phyloP scores from a whole-genome alignment of 495 filamentous ascomycete genomes.

The Penicillium antarcticum region DNA sequence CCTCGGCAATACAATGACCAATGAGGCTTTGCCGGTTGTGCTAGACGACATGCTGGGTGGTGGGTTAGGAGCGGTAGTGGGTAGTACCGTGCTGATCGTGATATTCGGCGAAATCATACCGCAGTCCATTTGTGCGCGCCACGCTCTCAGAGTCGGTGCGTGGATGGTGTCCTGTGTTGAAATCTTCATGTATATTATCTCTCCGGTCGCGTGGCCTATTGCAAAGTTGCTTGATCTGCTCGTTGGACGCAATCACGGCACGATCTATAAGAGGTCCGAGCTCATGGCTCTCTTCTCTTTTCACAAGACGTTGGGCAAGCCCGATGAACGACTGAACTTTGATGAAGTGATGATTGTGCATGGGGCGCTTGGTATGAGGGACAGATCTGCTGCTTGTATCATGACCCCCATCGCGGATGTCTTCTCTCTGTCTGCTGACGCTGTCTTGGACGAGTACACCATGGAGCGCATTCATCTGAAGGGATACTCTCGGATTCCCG shows the following conservation, averaged over 20 bases:
- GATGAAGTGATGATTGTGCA: conserved; percentile 97
- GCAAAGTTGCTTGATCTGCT: conserved; percentile 82
- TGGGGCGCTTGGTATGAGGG: conserved; percentile 90
- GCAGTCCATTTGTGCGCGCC: conserved; percentile 92
- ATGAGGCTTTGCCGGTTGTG: conserved; percentile 92
- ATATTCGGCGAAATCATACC: conserved; percentile 94
- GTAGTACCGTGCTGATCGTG: conserved; percentile 86
- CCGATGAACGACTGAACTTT: conserved; percentile 79
- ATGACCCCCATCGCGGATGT: conserved; percentile 96
- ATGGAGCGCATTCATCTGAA: conserved; percentile 84
- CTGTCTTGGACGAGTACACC: conserved; percentile 77
- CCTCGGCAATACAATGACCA: conserved; percentile 90
- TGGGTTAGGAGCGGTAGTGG: conserved; percentile 86
- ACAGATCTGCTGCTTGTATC: conserved; percentile 82
- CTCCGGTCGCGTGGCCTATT: conserved; percentile 79
- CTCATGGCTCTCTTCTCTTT: conserved; percentile 83
- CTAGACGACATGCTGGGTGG: conserved; percentile 86
- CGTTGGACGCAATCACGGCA: conserved; percentile 82
- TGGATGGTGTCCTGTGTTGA: conserved; percentile 84
- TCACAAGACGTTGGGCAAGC: conserved; percentile 78
- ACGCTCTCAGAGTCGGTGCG: conserved; percentile 86
- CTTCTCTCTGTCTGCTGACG: conserved; percentile 85
- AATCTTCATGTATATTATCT: conserved; percentile 79
- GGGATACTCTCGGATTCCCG: conserved; percentile 88
- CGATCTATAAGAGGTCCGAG: conserved; percentile 86